phyloP scores from a whole-genome alignment of 2,329 filamentous ascomycete genomes.

The Xylariaceae sp. region DNA sequence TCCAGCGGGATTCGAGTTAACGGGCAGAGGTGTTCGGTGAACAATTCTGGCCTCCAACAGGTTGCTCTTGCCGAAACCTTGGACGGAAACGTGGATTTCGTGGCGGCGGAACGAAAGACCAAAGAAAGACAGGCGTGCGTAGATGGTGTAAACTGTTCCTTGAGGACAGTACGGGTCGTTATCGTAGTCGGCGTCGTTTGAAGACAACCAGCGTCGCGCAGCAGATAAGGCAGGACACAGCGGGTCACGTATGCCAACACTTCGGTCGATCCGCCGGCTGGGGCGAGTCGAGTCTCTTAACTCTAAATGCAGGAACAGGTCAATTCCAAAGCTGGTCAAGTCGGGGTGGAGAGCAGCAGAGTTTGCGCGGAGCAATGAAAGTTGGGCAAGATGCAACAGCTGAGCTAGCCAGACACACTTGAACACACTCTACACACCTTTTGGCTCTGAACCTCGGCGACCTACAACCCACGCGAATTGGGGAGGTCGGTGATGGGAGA shows the following conservation, averaged over 20 bases:
- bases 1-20: too few species aligned
- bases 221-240: background rate
- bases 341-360: background rate
- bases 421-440: constrained; percentile 29
- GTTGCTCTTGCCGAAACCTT: too few species aligned
- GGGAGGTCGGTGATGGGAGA: constrained; percentile 36
- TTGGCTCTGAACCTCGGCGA: constrained; percentile 30
- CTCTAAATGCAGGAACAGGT: background rate
- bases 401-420: constrained; percentile 3
- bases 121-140: too few species aligned
- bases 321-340: background rate
- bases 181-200: constrained; percentile 25
- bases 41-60: too few species aligned
- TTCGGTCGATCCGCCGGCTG: background rate
- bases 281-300: background rate
- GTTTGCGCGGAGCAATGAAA: background rate
- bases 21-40: too few species aligned
- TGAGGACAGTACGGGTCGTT: constrained; percentile 12
- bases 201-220: constrained; percentile 14
- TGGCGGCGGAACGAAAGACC: background rate
- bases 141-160: too few species aligned
- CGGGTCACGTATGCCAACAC: constrained; percentile 17
- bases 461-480: constrained; percentile 31
- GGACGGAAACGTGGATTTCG: constrained; percentile 4
- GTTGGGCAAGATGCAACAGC: background rate